These are phyloP conservation scores for Teratosphaeria nubilosa DNA, from an alignment of 2,329 filamentous ascomycete genomes.

Conservation along the genomic window DNA sequence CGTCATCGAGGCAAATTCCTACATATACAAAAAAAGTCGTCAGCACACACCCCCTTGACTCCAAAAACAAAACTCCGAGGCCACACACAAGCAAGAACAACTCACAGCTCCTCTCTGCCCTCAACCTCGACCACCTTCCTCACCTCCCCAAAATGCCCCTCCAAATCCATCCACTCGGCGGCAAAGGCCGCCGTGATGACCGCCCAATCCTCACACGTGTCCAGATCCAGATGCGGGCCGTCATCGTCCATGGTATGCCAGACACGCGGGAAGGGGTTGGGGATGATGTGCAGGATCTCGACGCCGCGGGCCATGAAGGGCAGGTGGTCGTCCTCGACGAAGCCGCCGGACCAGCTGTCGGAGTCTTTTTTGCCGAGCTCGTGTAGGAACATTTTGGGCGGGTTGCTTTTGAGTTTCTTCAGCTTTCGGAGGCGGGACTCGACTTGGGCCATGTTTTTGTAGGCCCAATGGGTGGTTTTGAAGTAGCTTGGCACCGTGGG, in stretches of 20 bases:
- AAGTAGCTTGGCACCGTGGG: conserved; percentile 79
- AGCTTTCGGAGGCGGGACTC: conserved; percentile 60
- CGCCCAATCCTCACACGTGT: conserved; percentile 78
- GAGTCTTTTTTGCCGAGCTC: conserved; percentile 47
- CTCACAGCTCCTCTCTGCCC: not conserved
- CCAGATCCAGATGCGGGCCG: conserved; percentile 69
- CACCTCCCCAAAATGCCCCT: conserved; percentile 38
- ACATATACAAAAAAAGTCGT: not conserved
- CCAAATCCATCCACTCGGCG: conserved; percentile 85
- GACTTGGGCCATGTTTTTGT: conserved; percentile 61
- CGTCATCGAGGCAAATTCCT: not conserved
- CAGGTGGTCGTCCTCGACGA: conserved; percentile 70
- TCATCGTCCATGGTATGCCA: conserved; percentile 86
- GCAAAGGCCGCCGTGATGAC: conserved; percentile 74
- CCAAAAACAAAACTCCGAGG: not conserved
- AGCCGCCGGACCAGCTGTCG: conserved; percentile 41
- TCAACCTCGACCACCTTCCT: not conserved
- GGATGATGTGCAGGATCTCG: conserved; percentile 81
- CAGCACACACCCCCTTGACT: not conserved
- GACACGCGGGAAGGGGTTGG: conserved; percentile 66
- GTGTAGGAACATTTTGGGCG: conserved; percentile 48
- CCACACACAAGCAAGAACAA: not conserved
- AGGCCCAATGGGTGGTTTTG: conserved; percentile 86
- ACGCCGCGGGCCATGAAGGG: conserved; percentile 84
- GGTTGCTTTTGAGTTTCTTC: conserved; percentile 35